Evolutionary conservation across 129 eudicot genomes (phyloP), one percentile per base, ranked within the genome.

Genomic region (Glebionis coronaria): DNA sequence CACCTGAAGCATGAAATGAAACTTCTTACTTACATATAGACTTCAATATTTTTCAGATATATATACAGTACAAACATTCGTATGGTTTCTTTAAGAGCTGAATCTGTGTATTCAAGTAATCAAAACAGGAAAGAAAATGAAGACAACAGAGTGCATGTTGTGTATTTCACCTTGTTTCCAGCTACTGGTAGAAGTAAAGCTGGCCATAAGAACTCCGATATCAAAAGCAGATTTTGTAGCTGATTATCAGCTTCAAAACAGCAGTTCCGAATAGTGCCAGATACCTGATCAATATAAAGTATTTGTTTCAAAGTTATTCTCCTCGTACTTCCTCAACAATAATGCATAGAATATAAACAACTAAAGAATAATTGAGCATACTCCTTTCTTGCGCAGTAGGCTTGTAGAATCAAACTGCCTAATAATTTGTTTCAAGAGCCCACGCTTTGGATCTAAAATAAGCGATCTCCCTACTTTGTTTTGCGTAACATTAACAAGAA

Each of bases 181-280:
- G 99, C 97, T 74, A 86, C 99, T 0, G 97, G 99, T 68, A 94
- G 84, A 68, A 94, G 88, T 49, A 94, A 75, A 69, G 99, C 92
- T 11, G 99, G 99, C 99, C 99, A 94, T 23, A 94, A 88, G 65
- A 94, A 94, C 79, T 94, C 99, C 3, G 99, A 81, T 61, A 83
- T 75, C 66, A 89, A 71, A 73, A 94, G 99, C 68, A 94, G 73
- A 76, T 89, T 94, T 27, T 87, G 95, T 67, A 94, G 83, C 74
- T 88, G 95, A 65, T 56, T 87, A 52, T 87, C 97, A 56, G 99
- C 99, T 75, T 94, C 99, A 76, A 94, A 94, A 78, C 97, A 94
- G 81, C 99, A 94, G 77, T 94, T 94, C 12, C 99, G 95, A 44
- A 94, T 84, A 54, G 99, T 86, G 67, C 99, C 99, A 15, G 92